Conservation (phyloP, 805 yeast species). For the Kodamaea lidongshanica region DNA sequence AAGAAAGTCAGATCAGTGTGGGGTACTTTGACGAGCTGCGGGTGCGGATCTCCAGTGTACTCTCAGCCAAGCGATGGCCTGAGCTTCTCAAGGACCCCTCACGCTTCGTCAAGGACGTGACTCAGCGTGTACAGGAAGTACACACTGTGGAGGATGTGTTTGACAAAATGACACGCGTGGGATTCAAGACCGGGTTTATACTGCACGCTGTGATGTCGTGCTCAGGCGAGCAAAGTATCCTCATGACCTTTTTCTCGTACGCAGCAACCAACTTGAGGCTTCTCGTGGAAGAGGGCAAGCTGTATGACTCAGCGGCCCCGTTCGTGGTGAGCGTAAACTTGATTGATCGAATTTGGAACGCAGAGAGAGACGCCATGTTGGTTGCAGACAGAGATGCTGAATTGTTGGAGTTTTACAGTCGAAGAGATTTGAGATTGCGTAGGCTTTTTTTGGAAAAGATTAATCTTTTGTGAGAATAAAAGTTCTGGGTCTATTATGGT, state of each 20-base stretch:
- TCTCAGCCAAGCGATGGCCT: background rate
- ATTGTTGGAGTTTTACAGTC: constrained; percentile 1
- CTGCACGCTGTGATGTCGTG: constrained; percentile 9
- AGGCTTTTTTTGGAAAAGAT: too few relatives aligned
- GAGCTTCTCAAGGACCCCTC: constrained; percentile 5
- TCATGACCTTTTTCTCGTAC: constrained; percentile 4
- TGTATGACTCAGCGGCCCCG: background rate
- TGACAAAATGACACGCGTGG: constrained; percentile 7
- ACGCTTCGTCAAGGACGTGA: constrained; percentile 3
- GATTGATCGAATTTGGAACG: constrained; percentile 2
- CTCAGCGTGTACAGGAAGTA: constrained; percentile 2
- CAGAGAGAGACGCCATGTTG: constrained; percentile 3
- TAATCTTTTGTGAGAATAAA: too few relatives aligned
- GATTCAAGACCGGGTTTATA: constrained; percentile 9
- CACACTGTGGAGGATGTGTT: constrained; percentile 4
- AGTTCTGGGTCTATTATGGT: too few relatives aligned
- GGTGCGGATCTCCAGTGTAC: constrained; percentile 3
- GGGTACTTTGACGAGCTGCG: constrained; percentile 7
- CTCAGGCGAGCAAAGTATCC: constrained; percentile 5
- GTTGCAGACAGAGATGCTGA: constrained; percentile 2
- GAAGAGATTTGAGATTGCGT: background rate
- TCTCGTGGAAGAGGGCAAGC: background rate
- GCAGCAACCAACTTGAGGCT: constrained; percentile 1
- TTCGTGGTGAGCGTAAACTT: constrained; percentile 1
- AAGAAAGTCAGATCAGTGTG: constrained; percentile 2